These are phyloP conservation scores for Lyophyllum semitale DNA, from an alignment of 768 basidiomycete genomes.

Conservation along the genomic window DNA sequence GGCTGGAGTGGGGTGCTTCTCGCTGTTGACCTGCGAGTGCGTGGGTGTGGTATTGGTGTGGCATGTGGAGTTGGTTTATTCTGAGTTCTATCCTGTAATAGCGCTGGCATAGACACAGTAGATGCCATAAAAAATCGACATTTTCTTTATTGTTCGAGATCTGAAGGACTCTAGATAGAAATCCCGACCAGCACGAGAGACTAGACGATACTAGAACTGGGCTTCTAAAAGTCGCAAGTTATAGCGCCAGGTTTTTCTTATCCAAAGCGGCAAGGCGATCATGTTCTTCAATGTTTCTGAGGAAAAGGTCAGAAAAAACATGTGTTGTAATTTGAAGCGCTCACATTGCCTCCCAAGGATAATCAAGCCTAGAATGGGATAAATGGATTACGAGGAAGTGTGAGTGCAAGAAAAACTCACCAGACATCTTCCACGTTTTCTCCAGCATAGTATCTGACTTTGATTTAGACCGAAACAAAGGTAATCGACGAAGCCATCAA, in stretches of 20 bases:
- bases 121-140: no score
- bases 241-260: conserved; percentile 21
- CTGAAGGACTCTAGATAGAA: background rate
- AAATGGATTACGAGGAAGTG: background rate
- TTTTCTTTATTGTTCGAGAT: background rate
- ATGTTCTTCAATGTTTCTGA: conserved; percentile 77
- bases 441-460: conserved; percentile 76
- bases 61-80: no score
- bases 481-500: conserved; percentile 8
- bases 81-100: no score
- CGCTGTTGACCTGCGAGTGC: no score
- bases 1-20: no score
- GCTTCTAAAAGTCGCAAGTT: background rate
- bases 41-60: no score
- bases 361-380: conserved; percentile 62
- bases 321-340: conserved; percentile 21
- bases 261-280: conserved; percentile 59
- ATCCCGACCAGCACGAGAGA: background rate
- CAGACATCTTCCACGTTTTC: conserved; percentile 73
- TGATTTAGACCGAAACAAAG: conserved; percentile 12
- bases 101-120: no score
- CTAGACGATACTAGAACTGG: background rate
- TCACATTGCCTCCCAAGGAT: conserved; percentile 82
- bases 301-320: background rate
- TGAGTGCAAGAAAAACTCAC: conserved; percentile 41